Base-by-base conservation (phyloP, 306 rosid genomes). In the Dalbergia oliveri region DNA sequence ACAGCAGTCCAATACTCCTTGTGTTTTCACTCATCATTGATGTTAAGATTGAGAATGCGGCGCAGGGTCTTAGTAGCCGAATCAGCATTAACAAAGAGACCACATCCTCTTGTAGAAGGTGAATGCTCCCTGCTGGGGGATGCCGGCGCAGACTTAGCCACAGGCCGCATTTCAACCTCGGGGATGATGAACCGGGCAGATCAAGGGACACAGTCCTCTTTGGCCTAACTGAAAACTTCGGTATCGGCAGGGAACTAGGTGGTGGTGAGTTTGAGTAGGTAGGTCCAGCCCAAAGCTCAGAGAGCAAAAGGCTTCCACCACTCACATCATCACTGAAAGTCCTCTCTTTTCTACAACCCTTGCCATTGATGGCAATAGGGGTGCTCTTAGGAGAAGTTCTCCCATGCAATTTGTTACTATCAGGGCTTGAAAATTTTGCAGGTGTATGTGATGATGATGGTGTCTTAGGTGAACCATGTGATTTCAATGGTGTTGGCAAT, bases 231-330 rank as follows among this genome's bases (percentile, higher is more conserved):
- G 93, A 89, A 76, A 94, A 92, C 16, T 81, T 94, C 0, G 98
- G 98, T 5, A 94, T 92, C 5, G 98, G 98, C 84, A 94, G 73
- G 0, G 98, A 94, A 68, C 94, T 94, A 0, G 98, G 97, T 3
- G 97, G 97, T 0, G 98, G 98, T 0, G 98, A 94, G 86, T 94
- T 92, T 0, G 98, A 94, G 80, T 94, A 94, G 34, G 98, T 85
- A 6, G 98, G 98, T 51, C 98, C 98, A 51, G 98, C 98, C 98
- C 98, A 94, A 33, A 86, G 97, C 79, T 94, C 98, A 14, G 97
- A 88, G 68, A 89, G 77, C 7, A 87, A 83, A 68, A 90, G 43
- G 8, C 81, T 77, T 35, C 76, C 87, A 15, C 57, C 62, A 56
- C 74, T 54, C 11, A 81, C 37, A 12, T 57, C 62, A 9, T 81